These are phyloP conservation scores for Raffaelea albimanens DNA, from an alignment of 2,329 filamentous ascomycete species.

Conservation along the genomic window DNA sequence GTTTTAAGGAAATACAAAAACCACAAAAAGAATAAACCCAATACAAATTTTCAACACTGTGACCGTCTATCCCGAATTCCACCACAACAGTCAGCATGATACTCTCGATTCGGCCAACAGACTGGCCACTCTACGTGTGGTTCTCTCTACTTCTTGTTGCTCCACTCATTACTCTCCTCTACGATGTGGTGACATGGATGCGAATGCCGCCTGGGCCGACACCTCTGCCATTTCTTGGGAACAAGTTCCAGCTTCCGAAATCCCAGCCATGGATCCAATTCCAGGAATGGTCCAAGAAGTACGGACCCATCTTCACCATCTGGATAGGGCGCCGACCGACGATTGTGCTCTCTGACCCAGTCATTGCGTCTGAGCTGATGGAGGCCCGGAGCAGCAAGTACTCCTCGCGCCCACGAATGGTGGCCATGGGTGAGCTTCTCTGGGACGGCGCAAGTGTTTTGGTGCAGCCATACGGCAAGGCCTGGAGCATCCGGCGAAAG, in stretches of 20 bases:
- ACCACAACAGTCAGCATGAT: slow-evolving; percentile 31
- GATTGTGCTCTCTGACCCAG: slow-evolving; percentile 32
- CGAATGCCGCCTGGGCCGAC: slow-evolving; percentile 36
- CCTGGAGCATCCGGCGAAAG: slow-evolving; percentile 32
- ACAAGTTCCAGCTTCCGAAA: slow-evolving; percentile 21
- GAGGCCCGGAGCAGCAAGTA: slow-evolving; percentile 32
- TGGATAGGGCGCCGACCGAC: slow-evolving; percentile 36
- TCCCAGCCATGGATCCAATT: slow-evolving; percentile 26
- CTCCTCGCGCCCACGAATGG: slow-evolving; percentile 15
- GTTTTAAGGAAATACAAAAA: no score
- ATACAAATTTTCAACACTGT: no score
- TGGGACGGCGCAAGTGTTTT: slow-evolving; percentile 33
- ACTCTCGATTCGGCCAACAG: background rate
- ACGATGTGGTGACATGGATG: slow-evolving; percentile 21
- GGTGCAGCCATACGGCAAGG: slow-evolving; percentile 37
- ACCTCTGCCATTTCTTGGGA: slow-evolving; percentile 35
- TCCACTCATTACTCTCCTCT: slow-evolving; percentile 12
- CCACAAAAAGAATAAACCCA: no score
- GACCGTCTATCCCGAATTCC: slow-evolving; percentile 27
- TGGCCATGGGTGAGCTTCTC: slow-evolving; percentile 14
- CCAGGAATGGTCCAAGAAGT: slow-evolving; percentile 31
- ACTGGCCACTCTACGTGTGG: background rate
- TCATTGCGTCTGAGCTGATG: slow-evolving; percentile 32
- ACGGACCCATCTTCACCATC: slow-evolving; percentile 37
- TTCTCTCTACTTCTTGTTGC: background rate